Conservation (phyloP, 768 basidiomycete species). For the Rickenella mellea region DNA sequence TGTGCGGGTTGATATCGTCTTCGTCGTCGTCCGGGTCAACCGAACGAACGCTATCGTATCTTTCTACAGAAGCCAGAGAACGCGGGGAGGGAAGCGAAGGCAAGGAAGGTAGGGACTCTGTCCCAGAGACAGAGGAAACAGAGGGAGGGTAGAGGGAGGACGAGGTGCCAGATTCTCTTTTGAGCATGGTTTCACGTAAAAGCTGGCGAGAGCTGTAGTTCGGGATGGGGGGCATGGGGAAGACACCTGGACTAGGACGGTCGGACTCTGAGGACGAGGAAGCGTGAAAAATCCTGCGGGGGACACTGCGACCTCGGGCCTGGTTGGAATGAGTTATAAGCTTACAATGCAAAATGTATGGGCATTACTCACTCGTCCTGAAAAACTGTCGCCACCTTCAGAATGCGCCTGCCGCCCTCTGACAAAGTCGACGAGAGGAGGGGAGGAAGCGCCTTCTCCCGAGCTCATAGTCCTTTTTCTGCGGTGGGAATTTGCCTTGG, state of each 20-base stretch:
- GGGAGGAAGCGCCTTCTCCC: neutral
- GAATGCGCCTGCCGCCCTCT: neutral
- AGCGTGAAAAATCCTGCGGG: neutral
- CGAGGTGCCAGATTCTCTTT: conserved; percentile 45
- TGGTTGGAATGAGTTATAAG: neutral
- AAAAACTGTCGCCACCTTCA: neutral
- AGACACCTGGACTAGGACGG: neutral
- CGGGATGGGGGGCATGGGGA: neutral
- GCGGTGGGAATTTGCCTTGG: too few species aligned
- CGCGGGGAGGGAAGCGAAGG: conserved; percentile 57
- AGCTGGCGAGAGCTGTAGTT: neutral
- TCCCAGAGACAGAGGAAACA: conserved; percentile 51
- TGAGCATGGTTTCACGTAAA: conserved; percentile 1
- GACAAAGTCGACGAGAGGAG: neutral
- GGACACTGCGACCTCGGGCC: neutral
- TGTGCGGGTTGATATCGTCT: conserved; percentile 32
- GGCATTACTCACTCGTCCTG: too few species aligned
- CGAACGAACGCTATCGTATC: conserved; percentile 34
- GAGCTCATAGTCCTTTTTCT: neutral
- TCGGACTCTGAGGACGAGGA: neutral
- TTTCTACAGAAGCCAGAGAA: conserved; percentile 36
- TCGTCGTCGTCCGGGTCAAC: conserved; percentile 40
- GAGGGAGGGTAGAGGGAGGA: conserved; percentile 75
- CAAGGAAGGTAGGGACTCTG: too few species aligned
- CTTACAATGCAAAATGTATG: neutral